Evolutionary conservation across 2,329 filamentous ascomycete genomes (phyloP).

Genomic region (Trichophyton schoenleinii): DNA sequence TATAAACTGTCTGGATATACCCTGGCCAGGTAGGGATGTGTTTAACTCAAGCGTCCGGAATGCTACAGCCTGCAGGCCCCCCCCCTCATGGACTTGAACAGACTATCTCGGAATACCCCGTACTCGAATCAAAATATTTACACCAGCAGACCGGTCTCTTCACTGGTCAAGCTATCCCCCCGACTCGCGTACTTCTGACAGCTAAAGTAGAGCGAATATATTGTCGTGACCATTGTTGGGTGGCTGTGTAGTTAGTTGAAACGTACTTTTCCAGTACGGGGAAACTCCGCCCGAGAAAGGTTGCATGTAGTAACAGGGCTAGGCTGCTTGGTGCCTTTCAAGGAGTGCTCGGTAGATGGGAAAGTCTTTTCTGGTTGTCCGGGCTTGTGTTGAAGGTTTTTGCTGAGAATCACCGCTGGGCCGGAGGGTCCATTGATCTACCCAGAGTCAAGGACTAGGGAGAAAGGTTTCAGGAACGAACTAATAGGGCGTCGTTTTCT

Average conservation of each 20-base stretch:
- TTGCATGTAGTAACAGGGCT: background rate
- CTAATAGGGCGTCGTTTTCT: background rate
- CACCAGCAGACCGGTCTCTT: background rate
- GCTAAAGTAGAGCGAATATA: background rate
- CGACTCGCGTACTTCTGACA: background rate
- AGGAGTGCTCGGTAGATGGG: background rate
- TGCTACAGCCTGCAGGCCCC: no score
- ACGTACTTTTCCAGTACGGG: background rate
- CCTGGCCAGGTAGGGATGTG: background rate
- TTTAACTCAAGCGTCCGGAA: background rate
- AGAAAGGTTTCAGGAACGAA: background rate
- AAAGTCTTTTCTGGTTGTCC: background rate
- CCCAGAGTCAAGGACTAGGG: background rate
- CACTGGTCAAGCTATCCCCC: background rate
- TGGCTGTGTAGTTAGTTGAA: background rate
- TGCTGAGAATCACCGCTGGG: background rate
- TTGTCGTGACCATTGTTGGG: background rate
- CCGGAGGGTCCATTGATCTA: background rate
- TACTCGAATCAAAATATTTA: background rate
- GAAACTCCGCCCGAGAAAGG: background rate
- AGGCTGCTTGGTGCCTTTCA: background rate
- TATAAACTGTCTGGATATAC: background rate
- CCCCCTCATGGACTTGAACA: no score
- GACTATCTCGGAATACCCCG: background rate
- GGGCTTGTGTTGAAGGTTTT: background rate